phyloP scores from a whole-genome alignment of 495 filamentous ascomycete genomes.

The Glarea lozoyensis region DNA sequence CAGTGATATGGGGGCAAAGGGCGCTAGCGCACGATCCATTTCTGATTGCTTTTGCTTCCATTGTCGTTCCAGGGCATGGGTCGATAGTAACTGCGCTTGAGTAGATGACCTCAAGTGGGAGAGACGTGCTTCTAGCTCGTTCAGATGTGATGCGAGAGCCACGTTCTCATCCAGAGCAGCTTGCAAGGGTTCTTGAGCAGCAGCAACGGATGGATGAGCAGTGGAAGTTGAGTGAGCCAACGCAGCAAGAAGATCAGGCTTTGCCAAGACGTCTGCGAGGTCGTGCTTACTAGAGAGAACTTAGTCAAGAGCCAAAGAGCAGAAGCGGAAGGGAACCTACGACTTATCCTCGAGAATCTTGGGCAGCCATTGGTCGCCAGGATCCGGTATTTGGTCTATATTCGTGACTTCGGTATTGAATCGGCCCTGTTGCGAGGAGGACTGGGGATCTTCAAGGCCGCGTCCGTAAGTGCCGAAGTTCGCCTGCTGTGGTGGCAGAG shows the following conservation, averaged over 20 bases:
- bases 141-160: conserved; percentile 51
- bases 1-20: conserved; percentile 74
- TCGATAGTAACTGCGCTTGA: conserved; percentile 71
- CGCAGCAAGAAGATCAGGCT: conserved; percentile 49
- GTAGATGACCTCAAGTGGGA: conserved; percentile 52
- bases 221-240: conserved; percentile 56
- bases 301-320: conserved; percentile 1
- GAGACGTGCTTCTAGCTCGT: conserved; percentile 51
- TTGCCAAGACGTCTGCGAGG: conserved; percentile 55
- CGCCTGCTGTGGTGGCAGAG: conserved; percentile 30
- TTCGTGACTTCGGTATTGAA: conserved; percentile 4
- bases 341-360: conserved; percentile 64
- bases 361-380: conserved; percentile 58
- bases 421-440: conserved; percentile 10
- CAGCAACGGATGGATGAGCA: conserved; percentile 51
- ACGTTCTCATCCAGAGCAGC: conserved; percentile 60
- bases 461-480: conserved; percentile 6
- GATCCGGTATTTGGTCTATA: conserved; percentile 28
- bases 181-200: conserved; percentile 45
- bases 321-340: conserved; percentile 33
- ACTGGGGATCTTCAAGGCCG: conserved; percentile 7
- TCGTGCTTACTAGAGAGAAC: conserved; percentile 39
- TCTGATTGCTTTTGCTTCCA: conserved; percentile 83
- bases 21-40: conserved; percentile 76
- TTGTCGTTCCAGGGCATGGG: conserved; percentile 79